Conservation (phyloP, 2,329 filamentous ascomycete species). For the Fusarium ambrosium region DNA sequence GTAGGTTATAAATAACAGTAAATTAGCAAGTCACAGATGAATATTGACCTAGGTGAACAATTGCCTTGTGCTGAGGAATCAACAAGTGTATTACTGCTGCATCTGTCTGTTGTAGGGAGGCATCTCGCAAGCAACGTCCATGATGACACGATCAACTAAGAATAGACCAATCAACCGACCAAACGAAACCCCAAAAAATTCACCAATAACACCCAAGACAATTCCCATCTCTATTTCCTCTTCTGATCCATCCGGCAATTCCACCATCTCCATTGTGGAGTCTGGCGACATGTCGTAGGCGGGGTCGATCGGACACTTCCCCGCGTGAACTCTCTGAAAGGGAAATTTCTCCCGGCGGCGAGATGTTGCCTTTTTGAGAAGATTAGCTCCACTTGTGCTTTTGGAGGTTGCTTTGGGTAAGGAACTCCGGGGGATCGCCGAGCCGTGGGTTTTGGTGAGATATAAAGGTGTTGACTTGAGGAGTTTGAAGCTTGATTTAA, state of each 20-base stretch:
- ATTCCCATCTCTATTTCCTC: not conserved
- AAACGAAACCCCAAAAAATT: too few relatives aligned
- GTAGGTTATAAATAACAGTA: not conserved
- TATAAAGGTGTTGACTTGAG: not conserved
- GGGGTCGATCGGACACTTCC: conserved; percentile 5
- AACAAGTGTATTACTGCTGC: not conserved
- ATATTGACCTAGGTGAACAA: not conserved
- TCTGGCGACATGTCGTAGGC: not conserved
- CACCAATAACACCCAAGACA: not conserved
- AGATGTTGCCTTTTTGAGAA: conserved; percentile 1
- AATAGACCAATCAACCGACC: not conserved
- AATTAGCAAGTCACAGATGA: too few relatives aligned
- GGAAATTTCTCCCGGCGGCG: conserved; percentile 9
- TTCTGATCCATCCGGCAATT: not conserved
- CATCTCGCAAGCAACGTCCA: not conserved
- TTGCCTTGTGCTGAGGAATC: not conserved
- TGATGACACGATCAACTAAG: not conserved
- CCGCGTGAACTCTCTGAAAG: not conserved
- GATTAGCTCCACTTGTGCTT: not conserved
- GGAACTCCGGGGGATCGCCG: not conserved
- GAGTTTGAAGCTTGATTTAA: not conserved
- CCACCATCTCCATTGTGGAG: not conserved
- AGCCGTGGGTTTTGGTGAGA: not conserved
- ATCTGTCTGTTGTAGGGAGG: not conserved
- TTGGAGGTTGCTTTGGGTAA: not conserved